Evolutionary conservation across 1,284 basidiomycete genomes (phyloP), one percentile per base, ranked within the genome.

Genomic region (Apiotrichum gracile): DNA sequence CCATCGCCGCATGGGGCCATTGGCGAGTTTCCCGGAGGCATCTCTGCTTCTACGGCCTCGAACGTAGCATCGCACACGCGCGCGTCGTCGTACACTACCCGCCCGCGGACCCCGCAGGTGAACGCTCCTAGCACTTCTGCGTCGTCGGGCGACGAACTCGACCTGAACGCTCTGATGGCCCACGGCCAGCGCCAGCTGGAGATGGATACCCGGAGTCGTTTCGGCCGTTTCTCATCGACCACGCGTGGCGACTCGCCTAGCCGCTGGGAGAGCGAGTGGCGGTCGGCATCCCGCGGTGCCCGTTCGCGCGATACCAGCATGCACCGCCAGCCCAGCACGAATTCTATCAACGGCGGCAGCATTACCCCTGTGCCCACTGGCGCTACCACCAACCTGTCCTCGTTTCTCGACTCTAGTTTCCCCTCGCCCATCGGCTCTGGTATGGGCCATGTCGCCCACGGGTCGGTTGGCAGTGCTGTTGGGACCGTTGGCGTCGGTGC

Each of bases 171-270:
- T 1, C 50, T 65, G 21, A 60, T 65, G 31, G 51, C 59, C 43
- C 59, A 62, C 39, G 63, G 60, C 33, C 62, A 64, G 44, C 42
- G 52, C 9, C 58, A 62, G 42, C 55, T 52, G 13, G 55, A 64
- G 22, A 55, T 62, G 35, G 58, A 60, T 47, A 45, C 53, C n/a
- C 58, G 58, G 21, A 34, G 44, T 12, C 51, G 55, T 21, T 53
- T 57, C 31, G 55, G 55, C 8, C 51, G 55, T 14, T 53, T 53
- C 25, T 34, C 31, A 12, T 16, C 39, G 21, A 12, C 47, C 22
- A 21, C 34, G 8, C 51, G 49, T 31, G 24, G 38, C 38, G 43
- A 54, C 39, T 54, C 51, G 29, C 52, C 54, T 16, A 57, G 52
- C 42, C 49, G 48, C 22, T 50, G 47, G 52, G 42, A 49, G 27